Evolutionary conservation across 2,329 filamentous ascomycete species (phyloP), one percentile per base, ranked within the genome.

Genomic region (Arthrocladium fulminans): DNA sequence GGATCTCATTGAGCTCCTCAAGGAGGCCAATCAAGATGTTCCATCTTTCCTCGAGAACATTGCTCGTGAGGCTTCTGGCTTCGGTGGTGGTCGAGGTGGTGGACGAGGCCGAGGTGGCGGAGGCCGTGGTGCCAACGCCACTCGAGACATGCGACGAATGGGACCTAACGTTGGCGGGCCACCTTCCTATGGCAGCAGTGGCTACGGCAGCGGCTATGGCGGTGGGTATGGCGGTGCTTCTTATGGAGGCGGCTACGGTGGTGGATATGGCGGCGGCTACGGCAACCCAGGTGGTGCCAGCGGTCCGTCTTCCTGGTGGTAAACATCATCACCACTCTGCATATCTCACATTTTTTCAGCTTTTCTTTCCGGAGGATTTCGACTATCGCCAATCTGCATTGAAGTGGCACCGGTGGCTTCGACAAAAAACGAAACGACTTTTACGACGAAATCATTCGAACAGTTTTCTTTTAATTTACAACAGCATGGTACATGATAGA

Each of bases 11-110:
- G 92, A 98, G n/a, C 81, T 98, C 23, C 80, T 98, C 59, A 97
- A 97, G 77, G 92, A 98, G 70, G 92, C 92, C 58, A 94, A 98
- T 74, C 92, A 98, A 70, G 92, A 98, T 64, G 80, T 97, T 54
- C 92, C 92, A 25, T 67, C 77, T 41, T 98, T 97, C 80, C 78
- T 98, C 52, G 92, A 98, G 78, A 94, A 86, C 64, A 95, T 98
- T 70, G 90, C 92, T 61, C 88, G 92, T 55, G 92, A 98, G 72
- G 86, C 88, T 56, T 86, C 86, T 54, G 77, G 79, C 60, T 95
- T 81, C 59, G 86, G 87, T 50, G 84, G 88, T 46, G 76, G 84
- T 41, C 68, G 83, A 42, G 68, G 80, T 45, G 72, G 83, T 48
- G 74, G 80, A 56, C 79, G 84, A 54, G 77, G 85, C 54, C 83